Base-by-base conservation (phyloP, 1,139 yeast species). In the Geotrichum bryndzae region DNA sequence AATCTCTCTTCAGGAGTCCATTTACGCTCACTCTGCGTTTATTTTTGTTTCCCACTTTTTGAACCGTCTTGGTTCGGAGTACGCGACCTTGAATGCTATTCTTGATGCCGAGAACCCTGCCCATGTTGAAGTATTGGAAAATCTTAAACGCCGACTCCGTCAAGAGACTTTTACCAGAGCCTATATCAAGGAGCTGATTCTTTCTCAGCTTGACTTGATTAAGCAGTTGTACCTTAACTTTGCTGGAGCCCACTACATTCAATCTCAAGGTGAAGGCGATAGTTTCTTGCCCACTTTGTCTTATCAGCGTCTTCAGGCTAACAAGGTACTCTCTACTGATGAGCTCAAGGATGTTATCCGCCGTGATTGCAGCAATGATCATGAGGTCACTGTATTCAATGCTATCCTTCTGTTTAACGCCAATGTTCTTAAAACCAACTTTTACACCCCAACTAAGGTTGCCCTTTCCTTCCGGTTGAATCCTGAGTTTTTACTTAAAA, bases 21-120 rank as follows among this genome's bases (percentile, higher is more conserved):
- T 92, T 66, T 94, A 94, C 74, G 96, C 98, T 54, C 98, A 94
- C 75, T 88, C 91, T 72, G 97, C 94, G 68, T 89, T 90, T 60
- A 89, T 91, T 65, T 94, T 94, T 72, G 96, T 90, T 58, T 87
- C 96, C 57, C 98, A 94, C 75, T 94, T 94, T 77, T 83, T 94
- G 75, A 94, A 94, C 79, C 84, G 99, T 72, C 82, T 94, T 71
- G 99, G 99, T 33, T 86, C 94, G 1, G 98, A 92, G 76, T 94
- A 89, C 76, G 84, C 82, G 67, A 82, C 90, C 61, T 81, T 94
- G 70, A 76, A 83, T 63, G 78, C 82, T 54, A 78, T 90, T 64
- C 82, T 92, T 64, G 89, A 87, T 65, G 76, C 82, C 56, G 82
- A 83, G 72, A 81, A 84, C 63, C 78, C 84, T 61, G 82, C 83